Base-by-base conservation (phyloP, 495 filamentous ascomycete genomes). In the Neurospora africana region DNA sequence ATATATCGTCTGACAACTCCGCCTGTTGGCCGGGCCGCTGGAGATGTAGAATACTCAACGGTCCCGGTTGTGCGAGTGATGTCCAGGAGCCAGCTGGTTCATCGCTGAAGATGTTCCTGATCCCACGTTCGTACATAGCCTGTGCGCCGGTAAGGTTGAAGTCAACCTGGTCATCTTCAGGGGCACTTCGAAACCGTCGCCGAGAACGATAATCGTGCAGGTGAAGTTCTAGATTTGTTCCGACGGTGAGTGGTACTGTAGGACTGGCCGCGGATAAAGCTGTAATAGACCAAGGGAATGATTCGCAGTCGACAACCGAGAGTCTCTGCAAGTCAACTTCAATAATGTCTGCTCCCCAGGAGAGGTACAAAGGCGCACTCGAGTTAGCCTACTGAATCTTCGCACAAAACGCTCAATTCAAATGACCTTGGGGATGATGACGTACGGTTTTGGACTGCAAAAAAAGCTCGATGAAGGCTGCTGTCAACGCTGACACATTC, bases 401-500 rank as follows among this genome's bases (percentile, higher is more conserved):
- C 3, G 38, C 33, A 35, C 69, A 36, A 58, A 37, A 27, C 19
- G 47, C 36, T 21, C 41, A 33, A 15, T 21, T 44, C 0, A 23
- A 30, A 58, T 11, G 11, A 43, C 21, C 44, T 40, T 21, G 69
- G 53, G 53, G 65, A 35, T 44, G 67, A 73, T 69, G 9, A 84
- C 86, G 75, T 81, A 87, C 89, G 81, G 77, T 89, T 91, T 71
- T 91, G 89, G 23, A 93, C 86, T 3, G 93, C 92, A 76, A 97
- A 88, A 79, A 91, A 96, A 6, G 91, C 93, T 75, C 87, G 85
- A 74, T 89, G 87, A n/a, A 83, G 85, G 19, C 82, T 73, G 74
- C 85, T 92, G 82, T 97, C 92, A 65, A 97, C 86, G 74, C 90
- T 93, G 30, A 96, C 90, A 75, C 92, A 92, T 80, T 97, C 93